Conservation (phyloP, 768 basidiomycete genomes). For the Boletus reticuloceps region DNA sequence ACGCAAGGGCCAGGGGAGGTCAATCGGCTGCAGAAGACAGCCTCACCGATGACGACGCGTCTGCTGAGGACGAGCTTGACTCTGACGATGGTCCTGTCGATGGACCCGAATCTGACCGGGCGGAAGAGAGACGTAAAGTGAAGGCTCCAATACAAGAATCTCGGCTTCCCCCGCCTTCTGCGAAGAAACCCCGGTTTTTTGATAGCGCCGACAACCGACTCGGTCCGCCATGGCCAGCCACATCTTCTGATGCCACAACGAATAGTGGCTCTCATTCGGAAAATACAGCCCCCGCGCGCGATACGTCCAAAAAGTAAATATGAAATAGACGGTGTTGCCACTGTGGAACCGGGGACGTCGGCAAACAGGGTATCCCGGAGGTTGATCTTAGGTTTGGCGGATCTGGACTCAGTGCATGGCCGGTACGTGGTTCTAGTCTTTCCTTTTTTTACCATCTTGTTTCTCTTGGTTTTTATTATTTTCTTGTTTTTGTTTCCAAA, state of each 20-base stretch:
- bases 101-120: conserved; percentile 15
- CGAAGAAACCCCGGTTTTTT: conserved; percentile 25
- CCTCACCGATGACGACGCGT: conserved; percentile 30
- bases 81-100: conserved; percentile 33
- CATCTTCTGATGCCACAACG: conserved; percentile 15
- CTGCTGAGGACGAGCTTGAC: conserved; percentile 36
- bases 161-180: conserved; percentile 13
- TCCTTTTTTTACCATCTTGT: neutral
- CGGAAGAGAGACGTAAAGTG: conserved; percentile 25
- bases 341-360: conserved; percentile 14
- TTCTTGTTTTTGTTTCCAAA: neutral
- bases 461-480: conserved; percentile 1
- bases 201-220: conserved; percentile 17
- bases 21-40: conserved; percentile 26
- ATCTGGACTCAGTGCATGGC: conserved; percentile 58
- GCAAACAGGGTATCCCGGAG: conserved; percentile 25
- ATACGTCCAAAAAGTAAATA: conserved; percentile 27
- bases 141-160: conserved; percentile 21
- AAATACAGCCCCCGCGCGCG: conserved; percentile 22
- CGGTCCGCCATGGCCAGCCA: conserved; percentile 19
- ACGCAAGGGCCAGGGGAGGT: conserved; percentile 39
- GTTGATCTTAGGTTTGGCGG: conserved; percentile 42
- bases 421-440: conserved; percentile 43
- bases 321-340: conserved; percentile 20
- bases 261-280: conserved; percentile 14